Base-by-base conservation (phyloP, 345 rosid species). In the Lepidium africanum region DNA sequence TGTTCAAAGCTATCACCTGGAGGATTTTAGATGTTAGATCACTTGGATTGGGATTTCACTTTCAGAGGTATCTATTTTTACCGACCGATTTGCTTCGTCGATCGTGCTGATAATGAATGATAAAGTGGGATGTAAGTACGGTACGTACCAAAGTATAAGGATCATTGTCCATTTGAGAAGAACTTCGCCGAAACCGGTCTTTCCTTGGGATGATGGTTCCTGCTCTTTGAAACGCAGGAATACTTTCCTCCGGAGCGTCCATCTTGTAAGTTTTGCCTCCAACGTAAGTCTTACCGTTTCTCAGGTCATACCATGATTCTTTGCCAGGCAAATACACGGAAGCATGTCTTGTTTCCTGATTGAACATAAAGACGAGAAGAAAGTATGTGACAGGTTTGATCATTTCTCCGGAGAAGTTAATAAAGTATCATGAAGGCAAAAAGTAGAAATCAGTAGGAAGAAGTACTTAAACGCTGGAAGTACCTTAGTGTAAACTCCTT, bases 171-270 rank as follows among this genome's bases (percentile, higher is more conserved):
- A 87, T 95, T 82, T 95, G 97, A 5, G 94, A 87, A 47, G 99
- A 91, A 77, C 97, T 95, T 61, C 99, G 79, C 14, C 97, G 85
- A 65, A 82, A 83, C 69, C 99, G 82, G 59, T 95, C 97, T 79
- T 85, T 91, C 75, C 97, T 85, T 5, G 97, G 96, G 70, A 95
- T 77, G 54, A 95, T 86, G 30, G 96, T 89, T 75, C 99, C 99
- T 33, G 99, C 88, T 84, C 85, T 87, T 82, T 95, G 99, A 77
- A 95, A 87, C 65, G 93, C 92, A 50, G 99, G 99, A 73, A 95
- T 80, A 67, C 90, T 80, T 59, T 89, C 97, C 67, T 94, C 96
- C 15, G 83, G 75, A 71, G 82, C 93, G 14, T 81, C 92, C 65
- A 95, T 78, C 80, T 86, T 87, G 82, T 91, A 76, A 12, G 80